Conservation (phyloP, 148 eudicot genomes). For the Rhododendron kiyosumense region DNA sequence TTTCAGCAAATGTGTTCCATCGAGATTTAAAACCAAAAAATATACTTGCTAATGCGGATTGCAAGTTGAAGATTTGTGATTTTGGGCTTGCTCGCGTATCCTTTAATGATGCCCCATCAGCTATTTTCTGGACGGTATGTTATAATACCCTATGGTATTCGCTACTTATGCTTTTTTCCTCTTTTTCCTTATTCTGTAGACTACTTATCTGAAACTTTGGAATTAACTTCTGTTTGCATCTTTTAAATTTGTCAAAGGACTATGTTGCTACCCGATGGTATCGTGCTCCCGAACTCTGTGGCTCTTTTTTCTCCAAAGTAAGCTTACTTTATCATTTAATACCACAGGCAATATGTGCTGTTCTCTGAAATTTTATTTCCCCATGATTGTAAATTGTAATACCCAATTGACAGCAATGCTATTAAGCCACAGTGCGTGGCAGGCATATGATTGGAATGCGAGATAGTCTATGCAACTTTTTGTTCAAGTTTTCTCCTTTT, state of each 20-base stretch:
- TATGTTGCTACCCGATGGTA: conserved; percentile 64
- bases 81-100: conserved; percentile 97
- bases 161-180: neutral
- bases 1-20: conserved; percentile 86
- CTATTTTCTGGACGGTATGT: conserved; percentile 85
- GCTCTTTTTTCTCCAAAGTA: conserved; percentile 61
- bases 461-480: neutral
- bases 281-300: conserved; percentile 58
- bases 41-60: conserved; percentile 93
- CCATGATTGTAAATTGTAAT: neutral
- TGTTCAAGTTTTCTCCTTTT: neutral
- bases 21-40: conserved; percentile 93
- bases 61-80: conserved; percentile 93
- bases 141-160: neutral
- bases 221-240: neutral
- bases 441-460: neutral
- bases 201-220: conserved; percentile 2
- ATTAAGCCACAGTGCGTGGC: neutral
- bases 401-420: neutral
- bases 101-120: conserved; percentile 83
- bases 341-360: neutral
- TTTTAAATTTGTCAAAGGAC: conserved; percentile 30
- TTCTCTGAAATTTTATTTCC: neutral
- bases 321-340: conserved; percentile 12
- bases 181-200: neutral